Percentiles rank a stretch among this genome's conserved stretches.
Conservation (phyloP, 768 basidiomycete genomes). For the Mycena capillaripes region DNA sequence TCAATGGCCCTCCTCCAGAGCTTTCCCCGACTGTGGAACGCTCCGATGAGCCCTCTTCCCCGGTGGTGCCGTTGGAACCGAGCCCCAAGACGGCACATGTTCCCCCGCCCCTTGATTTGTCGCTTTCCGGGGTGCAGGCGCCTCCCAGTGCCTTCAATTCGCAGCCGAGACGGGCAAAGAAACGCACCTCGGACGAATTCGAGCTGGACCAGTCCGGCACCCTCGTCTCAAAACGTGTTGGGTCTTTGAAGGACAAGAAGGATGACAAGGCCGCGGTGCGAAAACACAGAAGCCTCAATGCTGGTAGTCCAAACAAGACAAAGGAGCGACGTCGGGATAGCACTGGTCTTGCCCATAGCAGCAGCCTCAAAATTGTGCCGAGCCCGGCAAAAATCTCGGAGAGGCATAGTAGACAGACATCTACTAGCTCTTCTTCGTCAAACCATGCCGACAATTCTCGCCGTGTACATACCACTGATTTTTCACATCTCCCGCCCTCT, state of each 20-base stretch:
- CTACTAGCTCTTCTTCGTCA: slow-evolving; percentile 77
- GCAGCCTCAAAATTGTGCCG: slow-evolving; percentile 50
- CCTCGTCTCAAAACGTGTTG: slow-evolving; percentile 65
- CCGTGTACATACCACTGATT: slow-evolving; percentile 80
- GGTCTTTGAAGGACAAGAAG: slow-evolving; percentile 59
- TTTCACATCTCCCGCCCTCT: slow-evolving; percentile 92
- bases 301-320: slow-evolving; percentile 63
- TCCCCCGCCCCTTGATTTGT: slow-evolving; percentile 46
- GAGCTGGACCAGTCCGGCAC: slow-evolving; percentile 80
- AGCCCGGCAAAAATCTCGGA: slow-evolving; percentile 50
- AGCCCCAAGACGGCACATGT: slow-evolving; percentile 42
- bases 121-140: slow-evolving; percentile 47
- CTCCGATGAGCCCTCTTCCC: slow-evolving; percentile 44
- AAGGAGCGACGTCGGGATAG: slow-evolving; percentile 74
- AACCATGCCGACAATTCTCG: slow-evolving; percentile 70
- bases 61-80: slow-evolving; percentile 41
- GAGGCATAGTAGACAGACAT: slow-evolving; percentile 75
- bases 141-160: slow-evolving; percentile 81
- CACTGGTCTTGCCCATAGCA: slow-evolving; percentile 57
- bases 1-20: slow-evolving; percentile 45
- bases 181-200: slow-evolving; percentile 87
- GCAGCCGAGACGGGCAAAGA: slow-evolving; percentile 70
- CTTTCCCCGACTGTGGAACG: slow-evolving; percentile 47
- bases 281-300: slow-evolving; percentile 81
- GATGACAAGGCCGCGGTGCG: slow-evolving; percentile 69